Conservation (phyloP, 2,329 filamentous ascomycete genomes). For the Aspergillus novofumigatus region DNA sequence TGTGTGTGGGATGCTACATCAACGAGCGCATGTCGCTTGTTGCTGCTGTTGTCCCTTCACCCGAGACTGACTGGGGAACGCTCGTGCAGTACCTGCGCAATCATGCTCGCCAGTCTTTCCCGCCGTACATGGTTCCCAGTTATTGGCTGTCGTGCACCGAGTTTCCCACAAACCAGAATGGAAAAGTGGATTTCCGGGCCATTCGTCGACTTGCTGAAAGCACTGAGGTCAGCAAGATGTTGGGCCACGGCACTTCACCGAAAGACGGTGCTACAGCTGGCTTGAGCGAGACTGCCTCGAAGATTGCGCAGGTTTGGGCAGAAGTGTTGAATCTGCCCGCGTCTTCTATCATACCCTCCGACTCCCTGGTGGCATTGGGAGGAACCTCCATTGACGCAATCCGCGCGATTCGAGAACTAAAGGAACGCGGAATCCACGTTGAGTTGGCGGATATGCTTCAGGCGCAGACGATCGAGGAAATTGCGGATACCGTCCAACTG, state of each 20-base stretch:
- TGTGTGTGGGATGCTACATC: not conserved
- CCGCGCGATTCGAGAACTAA: constrained; percentile 1
- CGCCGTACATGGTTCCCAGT: not conserved
- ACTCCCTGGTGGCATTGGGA: constrained; percentile 3
- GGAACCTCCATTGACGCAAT: constrained; percentile 8
- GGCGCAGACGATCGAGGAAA: not conserved
- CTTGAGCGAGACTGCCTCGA: not conserved
- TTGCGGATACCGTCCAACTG: not conserved
- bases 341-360: not conserved
- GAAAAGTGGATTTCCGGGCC: not conserved
- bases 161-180: not conserved
- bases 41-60: not conserved
- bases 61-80: not conserved
- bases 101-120: not conserved
- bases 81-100: not conserved
- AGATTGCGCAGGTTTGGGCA: constrained; percentile 3
- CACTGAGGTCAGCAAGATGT: not conserved
- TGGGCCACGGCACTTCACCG: not conserved
- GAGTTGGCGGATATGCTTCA: constrained; percentile 3
- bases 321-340: not conserved
- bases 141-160: not conserved
- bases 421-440: constrained; percentile 1
- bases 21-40: not conserved
- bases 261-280: not conserved
- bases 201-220: not conserved